A percentile compares a stretch with the other conserved stretches of the same genome.
Evolutionary conservation across 2,329 filamentous ascomycete species (phyloP).

Genomic region (Scedosporium minutisporum): DNA sequence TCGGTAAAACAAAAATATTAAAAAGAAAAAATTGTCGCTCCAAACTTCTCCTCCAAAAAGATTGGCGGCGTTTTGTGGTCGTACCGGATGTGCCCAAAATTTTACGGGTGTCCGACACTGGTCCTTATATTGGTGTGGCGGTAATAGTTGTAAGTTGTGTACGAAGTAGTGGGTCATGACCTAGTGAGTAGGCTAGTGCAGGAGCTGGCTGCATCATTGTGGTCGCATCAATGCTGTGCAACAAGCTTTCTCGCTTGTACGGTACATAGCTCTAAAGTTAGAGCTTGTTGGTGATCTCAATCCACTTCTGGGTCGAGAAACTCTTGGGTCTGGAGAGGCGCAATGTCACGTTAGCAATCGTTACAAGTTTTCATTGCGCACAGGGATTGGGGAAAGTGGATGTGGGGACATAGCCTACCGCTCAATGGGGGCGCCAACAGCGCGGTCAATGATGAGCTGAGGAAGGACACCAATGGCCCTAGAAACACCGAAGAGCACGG

Average conservation of each 20-base stretch:
- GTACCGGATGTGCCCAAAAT: not conserved
- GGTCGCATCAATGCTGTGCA: not conserved
- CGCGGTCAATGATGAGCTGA: constrained; percentile 99
- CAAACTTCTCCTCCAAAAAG: not conserved
- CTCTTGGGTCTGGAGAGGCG: constrained; percentile 60
- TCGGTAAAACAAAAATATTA: not conserved
- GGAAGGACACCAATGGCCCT: constrained; percentile 96
- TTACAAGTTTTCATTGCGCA: not conserved
- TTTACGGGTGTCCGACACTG: not conserved
- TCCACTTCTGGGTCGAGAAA: constrained; percentile 95
- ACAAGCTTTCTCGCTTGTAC: not conserved
- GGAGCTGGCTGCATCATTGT: not conserved
- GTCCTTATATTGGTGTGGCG: not conserved
- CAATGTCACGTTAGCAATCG: constrained; percentile 8
- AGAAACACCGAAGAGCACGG: constrained; percentile 97
- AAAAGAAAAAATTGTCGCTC: not conserved
- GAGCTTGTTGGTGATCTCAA: constrained; percentile 86
- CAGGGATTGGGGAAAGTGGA: not conserved
- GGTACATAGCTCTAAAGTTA: constrained; percentile 32
- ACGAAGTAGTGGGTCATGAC: not conserved
- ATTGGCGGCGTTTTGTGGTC: not conserved
- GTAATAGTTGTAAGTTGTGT: not conserved
- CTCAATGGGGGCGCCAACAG: constrained; percentile 93
- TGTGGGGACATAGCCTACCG: constrained; percentile 30
- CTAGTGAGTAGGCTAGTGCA: not conserved